Evolutionary conservation across 2,329 filamentous ascomycete genomes (phyloP).

Genomic region (Sarocladium brachiariae): DNA sequence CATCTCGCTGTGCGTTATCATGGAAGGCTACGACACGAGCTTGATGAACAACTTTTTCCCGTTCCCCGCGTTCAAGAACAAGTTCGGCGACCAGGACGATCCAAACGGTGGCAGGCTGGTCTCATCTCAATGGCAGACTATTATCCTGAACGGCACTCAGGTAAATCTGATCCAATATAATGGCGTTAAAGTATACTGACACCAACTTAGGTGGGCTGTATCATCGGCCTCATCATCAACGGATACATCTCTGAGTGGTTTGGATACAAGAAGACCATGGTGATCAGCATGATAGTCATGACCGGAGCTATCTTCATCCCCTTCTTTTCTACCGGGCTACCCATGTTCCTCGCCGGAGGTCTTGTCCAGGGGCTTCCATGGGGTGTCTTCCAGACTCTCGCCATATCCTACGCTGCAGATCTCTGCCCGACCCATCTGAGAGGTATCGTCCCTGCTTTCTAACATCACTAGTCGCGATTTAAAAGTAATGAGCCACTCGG

Average conservation of each 20-base stretch:
- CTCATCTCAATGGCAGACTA: constrained; percentile 19
- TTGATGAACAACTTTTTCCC: constrained; percentile 20
- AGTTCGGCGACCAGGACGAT: constrained; percentile 16
- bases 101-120: neutral
- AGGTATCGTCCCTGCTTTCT: constrained; percentile 20
- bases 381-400: constrained; percentile 27
- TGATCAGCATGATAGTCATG: constrained; percentile 7
- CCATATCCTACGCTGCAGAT: constrained; percentile 31
- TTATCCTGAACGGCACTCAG: constrained; percentile 23
- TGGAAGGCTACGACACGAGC: constrained; percentile 22
- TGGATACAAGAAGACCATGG: constrained; percentile 9
- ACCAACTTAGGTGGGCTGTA: constrained; percentile 30
- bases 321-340: constrained; percentile 5
- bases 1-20: constrained; percentile 24
- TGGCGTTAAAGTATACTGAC: neutral
- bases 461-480: constrained; percentile 9
- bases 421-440: constrained; percentile 14
- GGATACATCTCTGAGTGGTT: constrained; percentile 19
- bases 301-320: constrained; percentile 8
- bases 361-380: constrained; percentile 23
- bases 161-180: neutral
- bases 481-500: neutral
- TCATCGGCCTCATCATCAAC: constrained; percentile 54
- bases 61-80: constrained; percentile 21
- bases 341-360: constrained; percentile 8